Base-by-base conservation (phyloP, 176 grass and related monocot genomes). In the Ananas comosus region DNA sequence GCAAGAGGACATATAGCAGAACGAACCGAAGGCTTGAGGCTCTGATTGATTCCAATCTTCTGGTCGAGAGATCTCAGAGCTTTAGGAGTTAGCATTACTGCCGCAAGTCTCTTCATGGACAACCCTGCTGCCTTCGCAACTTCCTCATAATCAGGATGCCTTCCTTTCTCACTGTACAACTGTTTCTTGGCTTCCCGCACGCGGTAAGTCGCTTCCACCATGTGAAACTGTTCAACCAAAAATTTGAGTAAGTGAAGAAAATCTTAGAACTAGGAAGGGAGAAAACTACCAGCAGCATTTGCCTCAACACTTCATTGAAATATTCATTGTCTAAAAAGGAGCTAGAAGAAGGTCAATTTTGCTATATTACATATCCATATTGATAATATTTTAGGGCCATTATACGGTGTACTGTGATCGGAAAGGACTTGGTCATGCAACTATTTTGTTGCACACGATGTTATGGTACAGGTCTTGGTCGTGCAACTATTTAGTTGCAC, bases 161-260 rank as follows among this genome's bases (percentile, higher is more conserved):
- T 87, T 74, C 76, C 75, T 28, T 80, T 82, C 74, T 91, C 14
- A 2, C 75, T 78, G 5, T 69, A 74, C 13, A 91, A 79, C 33
- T 83, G 72, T 1, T 78, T 77, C 2, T 58, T 75, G 42, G 76
- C 83, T 51, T 79, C 84, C 80, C 78, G 86, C 77, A 93, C 89
- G 19, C 82, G 81, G 47, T 80, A 85, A 63, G 74, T 83, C 57
- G 84, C 86, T 50, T 97, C 83, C 12, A 88, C 82, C 89, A 97
- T 79, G 69, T 85, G 64, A 21, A 68, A 68, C 83, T 85, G 69
- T 19, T 61, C 56, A 8, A 61, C 21, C 56, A 18, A 0, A 22
- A 61, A 9, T 18, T 18, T 61, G n/a, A 33, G 13, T 18, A 9
- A 61, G 56, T 61, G 56, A 61, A 19, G 10, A 61, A 61, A 18